A percentile compares a stretch with the other conserved stretches of the same genome.
Conservation (phyloP, 2,329 filamentous ascomycete species). For the Verticillium albo-atrum region DNA sequence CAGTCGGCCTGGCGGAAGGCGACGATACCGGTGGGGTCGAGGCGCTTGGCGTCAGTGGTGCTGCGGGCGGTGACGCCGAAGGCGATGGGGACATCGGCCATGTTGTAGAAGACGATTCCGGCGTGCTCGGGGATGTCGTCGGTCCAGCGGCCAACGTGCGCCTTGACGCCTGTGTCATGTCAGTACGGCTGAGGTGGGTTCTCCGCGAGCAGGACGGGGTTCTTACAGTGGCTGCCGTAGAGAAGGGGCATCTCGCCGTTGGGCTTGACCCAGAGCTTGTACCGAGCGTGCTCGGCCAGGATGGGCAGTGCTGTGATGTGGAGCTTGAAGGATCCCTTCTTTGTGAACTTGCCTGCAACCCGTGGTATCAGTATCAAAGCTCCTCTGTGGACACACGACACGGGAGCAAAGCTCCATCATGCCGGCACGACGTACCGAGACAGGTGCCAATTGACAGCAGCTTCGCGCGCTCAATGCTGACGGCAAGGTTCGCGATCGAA, state of each 20-base stretch:
- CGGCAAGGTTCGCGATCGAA: slow-evolving; percentile 86
- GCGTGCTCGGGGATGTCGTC: slow-evolving; percentile 93
- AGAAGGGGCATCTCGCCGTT: slow-evolving; percentile 98
- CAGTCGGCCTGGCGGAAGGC: slow-evolving; percentile 91
- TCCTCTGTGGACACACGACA: neutral
- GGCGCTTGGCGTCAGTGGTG: slow-evolving; percentile 73
- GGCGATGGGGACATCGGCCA: slow-evolving; percentile 90
- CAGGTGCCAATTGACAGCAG: slow-evolving; percentile 87
- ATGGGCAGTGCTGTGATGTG: slow-evolving; percentile 88
- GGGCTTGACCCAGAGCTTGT: slow-evolving; percentile 95
- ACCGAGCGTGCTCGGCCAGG: slow-evolving; percentile 84
- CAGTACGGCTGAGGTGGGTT: neutral
- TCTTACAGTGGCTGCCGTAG: slow-evolving; percentile 71
- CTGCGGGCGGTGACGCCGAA: slow-evolving; percentile 90
- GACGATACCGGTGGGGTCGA: slow-evolving; percentile 87
- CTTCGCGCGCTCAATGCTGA: slow-evolving; percentile 74
- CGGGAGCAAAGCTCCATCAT: neutral
- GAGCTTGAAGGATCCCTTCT: slow-evolving; percentile 83
- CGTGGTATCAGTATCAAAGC: neutral
- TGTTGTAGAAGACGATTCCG: slow-evolving; percentile 83
- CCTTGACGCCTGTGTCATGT: slow-evolving; percentile 51
- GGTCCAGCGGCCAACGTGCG: slow-evolving; percentile 71
- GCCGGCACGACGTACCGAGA: slow-evolving; percentile 44
- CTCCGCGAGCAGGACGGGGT: neutral
- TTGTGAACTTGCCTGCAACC: slow-evolving; percentile 79